These are phyloP conservation scores for Epichloe bromicola DNA, from an alignment of 2,329 filamentous ascomycete genomes.

Conservation along the genomic window DNA sequence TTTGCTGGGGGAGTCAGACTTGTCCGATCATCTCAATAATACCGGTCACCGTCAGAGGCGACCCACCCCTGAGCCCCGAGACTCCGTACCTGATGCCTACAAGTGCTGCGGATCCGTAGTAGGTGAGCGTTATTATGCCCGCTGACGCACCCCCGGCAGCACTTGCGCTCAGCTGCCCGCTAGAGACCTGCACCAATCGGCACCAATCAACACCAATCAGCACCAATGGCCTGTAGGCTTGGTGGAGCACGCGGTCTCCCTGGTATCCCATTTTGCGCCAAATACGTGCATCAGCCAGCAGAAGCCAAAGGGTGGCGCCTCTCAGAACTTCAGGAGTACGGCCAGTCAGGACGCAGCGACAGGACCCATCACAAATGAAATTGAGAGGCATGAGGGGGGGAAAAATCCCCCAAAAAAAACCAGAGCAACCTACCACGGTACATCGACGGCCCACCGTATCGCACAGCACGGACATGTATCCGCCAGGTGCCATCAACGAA, in stretches of 20 bases:
- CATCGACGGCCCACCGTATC: background rate
- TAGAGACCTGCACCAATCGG: background rate
- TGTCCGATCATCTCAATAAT: too few species aligned
- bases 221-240: background rate
- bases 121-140: too few species aligned
- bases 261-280: conserved; percentile 6
- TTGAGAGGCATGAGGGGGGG: background rate
- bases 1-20: too few species aligned
- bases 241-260: conserved; percentile 2
- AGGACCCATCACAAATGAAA: background rate
- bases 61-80: too few species aligned
- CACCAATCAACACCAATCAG: conserved; percentile 2
- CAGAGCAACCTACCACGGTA: background rate
- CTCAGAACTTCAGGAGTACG: conserved; percentile 1
- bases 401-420: background rate
- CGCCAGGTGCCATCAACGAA: background rate
- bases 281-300: conserved; percentile 2
- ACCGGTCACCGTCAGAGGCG: too few species aligned
- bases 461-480: background rate
- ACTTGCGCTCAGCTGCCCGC: background rate
- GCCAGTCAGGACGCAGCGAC: background rate
- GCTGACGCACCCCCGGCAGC: too few species aligned
- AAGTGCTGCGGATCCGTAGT: too few species aligned
- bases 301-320: background rate
- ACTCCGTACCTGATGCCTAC: too few species aligned